Evolutionary conservation across 108 stramenopile species (phyloP).

Genomic region (Aurantiochytrium sp.): DNA sequence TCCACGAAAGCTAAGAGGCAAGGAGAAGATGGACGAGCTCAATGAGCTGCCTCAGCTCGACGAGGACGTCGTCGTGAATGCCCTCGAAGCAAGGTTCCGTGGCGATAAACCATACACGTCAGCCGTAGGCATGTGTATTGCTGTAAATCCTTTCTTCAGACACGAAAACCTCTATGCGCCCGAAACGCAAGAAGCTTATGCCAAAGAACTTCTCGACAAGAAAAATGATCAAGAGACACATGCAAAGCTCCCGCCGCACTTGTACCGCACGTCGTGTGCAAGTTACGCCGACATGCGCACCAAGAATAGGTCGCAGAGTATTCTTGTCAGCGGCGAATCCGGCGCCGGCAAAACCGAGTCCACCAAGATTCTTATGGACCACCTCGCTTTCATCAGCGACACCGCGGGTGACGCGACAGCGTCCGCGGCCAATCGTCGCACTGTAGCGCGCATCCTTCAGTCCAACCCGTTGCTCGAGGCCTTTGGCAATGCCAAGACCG

Average conservation of each 20-base stretch:
- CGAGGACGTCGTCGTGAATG: constrained; percentile 40
- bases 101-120: constrained; percentile 39
- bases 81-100: constrained; percentile 26
- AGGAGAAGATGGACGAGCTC: constrained; percentile 24
- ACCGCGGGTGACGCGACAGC: not conserved
- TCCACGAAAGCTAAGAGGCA: no score
- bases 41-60: constrained; percentile 34
- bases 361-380: constrained; percentile 3
- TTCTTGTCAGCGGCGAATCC: constrained; percentile 26
- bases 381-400: not conserved
- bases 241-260: constrained; percentile 10
- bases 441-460: constrained; percentile 26
- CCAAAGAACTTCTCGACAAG: not conserved
- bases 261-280: constrained; percentile 33
- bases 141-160: constrained; percentile 39
- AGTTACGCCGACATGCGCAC: constrained; percentile 21
- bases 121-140: constrained; percentile 40
- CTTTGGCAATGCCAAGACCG: constrained; percentile 57
- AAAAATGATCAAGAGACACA: not conserved
- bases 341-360: constrained; percentile 34
- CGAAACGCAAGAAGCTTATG: not conserved
- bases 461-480: constrained; percentile 52
- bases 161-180: not conserved
- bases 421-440: not conserved
- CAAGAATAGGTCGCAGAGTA: not conserved